These are phyloP conservation scores for Diaporthe helianthi DNA, from an alignment of 2,329 filamentous ascomycete genomes.

Conservation along the genomic window DNA sequence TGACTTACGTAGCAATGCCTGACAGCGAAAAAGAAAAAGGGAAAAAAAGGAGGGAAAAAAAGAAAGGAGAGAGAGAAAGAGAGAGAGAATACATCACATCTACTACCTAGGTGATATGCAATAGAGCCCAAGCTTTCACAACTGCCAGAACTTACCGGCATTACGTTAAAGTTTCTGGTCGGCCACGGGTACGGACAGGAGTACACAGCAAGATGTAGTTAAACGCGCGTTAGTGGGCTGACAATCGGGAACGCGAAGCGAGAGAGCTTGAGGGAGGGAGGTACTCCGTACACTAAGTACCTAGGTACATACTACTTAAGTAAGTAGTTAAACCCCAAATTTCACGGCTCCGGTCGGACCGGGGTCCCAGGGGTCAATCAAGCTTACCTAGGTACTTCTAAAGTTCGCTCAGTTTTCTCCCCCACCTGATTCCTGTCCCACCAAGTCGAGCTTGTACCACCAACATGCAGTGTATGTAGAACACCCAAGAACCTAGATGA, in stretches of 20 bases:
- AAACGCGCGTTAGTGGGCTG: background rate
- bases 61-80: no score
- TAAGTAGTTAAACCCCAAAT: background rate
- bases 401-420: no score
- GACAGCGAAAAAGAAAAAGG: no score
- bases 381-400: no score
- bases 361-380: background rate
- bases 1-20: background rate
- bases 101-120: no score
- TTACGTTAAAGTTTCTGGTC: background rate
- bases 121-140: background rate
- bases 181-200: no score
- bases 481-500: no score
- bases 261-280: no score
- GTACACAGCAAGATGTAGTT: background rate
- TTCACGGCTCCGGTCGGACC: slow-evolving; percentile 15
- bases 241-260: slow-evolving; percentile 12
- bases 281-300: no score
- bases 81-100: no score
- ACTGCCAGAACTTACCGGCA: background rate
- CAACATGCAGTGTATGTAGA: background rate
- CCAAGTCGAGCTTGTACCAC: background rate
- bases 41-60: no score
- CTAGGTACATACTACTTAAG: no score
- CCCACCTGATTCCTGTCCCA: background rate